Evolutionary conservation across 2,329 filamentous ascomycete genomes (phyloP).

Genomic region (Fusarium liriodendri): DNA sequence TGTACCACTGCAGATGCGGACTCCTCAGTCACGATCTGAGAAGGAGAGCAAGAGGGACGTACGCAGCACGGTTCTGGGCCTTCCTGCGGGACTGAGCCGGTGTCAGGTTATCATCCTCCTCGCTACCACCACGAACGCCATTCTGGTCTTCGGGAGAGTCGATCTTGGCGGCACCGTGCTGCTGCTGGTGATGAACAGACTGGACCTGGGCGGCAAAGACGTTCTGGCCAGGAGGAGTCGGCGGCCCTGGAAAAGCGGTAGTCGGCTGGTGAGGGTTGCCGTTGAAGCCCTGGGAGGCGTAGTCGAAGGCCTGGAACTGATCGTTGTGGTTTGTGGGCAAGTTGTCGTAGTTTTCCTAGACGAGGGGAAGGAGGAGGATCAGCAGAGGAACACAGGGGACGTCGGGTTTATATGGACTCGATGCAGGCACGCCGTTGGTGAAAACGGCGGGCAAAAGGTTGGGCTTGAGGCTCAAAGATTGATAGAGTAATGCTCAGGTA

Average conservation of each 20-base stretch:
- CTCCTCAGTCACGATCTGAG: neutral
- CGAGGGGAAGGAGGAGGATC: conserved; percentile 13
- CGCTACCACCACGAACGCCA: conserved; percentile 56
- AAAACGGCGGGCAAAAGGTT: conserved; percentile 12
- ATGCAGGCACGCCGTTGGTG: conserved; percentile 21
- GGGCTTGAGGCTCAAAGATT: conserved; percentile 27
- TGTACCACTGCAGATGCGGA: neutral
- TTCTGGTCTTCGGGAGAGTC: conserved; percentile 48
- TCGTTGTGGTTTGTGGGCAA: conserved; percentile 56
- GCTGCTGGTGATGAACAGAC: conserved; percentile 34
- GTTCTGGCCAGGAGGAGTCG: conserved; percentile 62
- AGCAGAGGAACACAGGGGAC: conserved; percentile 20
- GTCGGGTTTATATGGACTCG: conserved; percentile 20
- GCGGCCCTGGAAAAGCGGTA: conserved; percentile 57
- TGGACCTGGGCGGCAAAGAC: conserved; percentile 44
- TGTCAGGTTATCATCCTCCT: conserved; percentile 67
- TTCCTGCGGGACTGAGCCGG: conserved; percentile 70
- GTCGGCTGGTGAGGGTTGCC: conserved; percentile 47
- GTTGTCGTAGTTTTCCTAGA: conserved; percentile 62
- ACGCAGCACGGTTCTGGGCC: conserved; percentile 72
- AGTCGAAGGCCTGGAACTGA: conserved; percentile 62
- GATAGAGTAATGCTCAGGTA: conserved; percentile 52
- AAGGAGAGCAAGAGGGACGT: conserved; percentile 49
- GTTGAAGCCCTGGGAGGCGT: conserved; percentile 51
- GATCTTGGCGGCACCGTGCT: conserved; percentile 37